Conservation (phyloP, 2,329 filamentous ascomycete species). For the Shiraia sp. region DNA sequence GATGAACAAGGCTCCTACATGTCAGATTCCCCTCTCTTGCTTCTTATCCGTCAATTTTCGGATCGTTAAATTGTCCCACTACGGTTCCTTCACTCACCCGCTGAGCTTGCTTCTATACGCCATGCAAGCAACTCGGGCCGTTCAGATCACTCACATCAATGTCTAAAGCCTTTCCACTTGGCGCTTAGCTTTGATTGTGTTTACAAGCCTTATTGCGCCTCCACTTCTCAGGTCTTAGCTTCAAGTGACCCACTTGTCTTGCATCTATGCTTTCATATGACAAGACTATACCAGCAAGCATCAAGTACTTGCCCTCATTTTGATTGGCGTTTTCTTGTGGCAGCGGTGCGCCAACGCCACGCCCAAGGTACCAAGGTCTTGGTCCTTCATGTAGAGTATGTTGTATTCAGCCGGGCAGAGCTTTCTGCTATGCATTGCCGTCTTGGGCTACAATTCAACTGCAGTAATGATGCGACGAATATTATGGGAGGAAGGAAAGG, state of each 20-base stretch:
- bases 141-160: conserved; percentile 25
- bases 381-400: conserved; percentile 3
- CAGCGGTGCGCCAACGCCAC: background rate
- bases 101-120: too few species aligned
- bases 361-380: conserved; percentile 12
- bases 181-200: conserved; percentile 27
- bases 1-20: too few species aligned
- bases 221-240: too few species aligned
- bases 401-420: conserved; percentile 11
- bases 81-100: too few species aligned
- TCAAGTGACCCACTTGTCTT: conserved; percentile 3
- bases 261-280: conserved; percentile 9
- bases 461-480: too few species aligned
- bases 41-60: too few species aligned
- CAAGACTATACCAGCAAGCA: conserved; percentile 1
- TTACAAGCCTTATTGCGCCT: conserved; percentile 19
- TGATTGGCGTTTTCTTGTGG: background rate
- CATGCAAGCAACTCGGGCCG: conserved; percentile 15
- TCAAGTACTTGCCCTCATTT: background rate
- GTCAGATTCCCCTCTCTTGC: too few species aligned
- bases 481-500: background rate
- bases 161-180: conserved; percentile 19
- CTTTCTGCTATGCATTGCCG: conserved; percentile 3
- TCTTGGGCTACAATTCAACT: too few species aligned
- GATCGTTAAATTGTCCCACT: too few species aligned